These are phyloP conservation scores for Exophiala alcalophila DNA, from an alignment of 2,329 filamentous ascomycete species.

Conservation along the genomic window DNA sequence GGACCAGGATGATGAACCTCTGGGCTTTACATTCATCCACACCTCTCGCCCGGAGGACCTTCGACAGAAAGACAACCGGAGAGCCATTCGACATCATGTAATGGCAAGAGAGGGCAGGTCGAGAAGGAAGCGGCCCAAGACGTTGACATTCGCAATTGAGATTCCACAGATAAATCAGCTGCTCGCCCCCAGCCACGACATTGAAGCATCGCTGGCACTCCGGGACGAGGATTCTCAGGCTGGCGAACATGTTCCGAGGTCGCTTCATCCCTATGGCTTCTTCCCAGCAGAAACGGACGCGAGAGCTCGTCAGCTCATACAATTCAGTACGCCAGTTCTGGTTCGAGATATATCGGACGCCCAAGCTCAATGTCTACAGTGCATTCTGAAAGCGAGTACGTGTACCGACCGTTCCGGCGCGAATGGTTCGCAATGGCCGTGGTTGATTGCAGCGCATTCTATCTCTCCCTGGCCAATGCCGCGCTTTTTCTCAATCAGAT, in stretches of 20 bases:
- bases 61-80: slow-evolving; percentile 5
- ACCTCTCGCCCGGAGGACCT: slow-evolving; percentile 11
- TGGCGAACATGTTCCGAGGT: slow-evolving; percentile 1
- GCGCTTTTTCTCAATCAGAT: slow-evolving; percentile 31
- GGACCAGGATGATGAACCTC: not conserved
- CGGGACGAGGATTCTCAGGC: not conserved
- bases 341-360: not conserved
- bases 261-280: slow-evolving; percentile 8
- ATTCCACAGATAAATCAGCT: not conserved
- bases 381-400: slow-evolving; percentile 21
- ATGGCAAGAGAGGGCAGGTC: slow-evolving; percentile 12
- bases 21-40: slow-evolving; percentile 4
- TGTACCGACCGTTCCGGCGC: slow-evolving; percentile 32
- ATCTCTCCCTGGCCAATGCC: slow-evolving; percentile 31
- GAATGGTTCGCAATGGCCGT: slow-evolving; percentile 33
- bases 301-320: slow-evolving; percentile 14
- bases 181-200: not conserved
- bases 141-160: slow-evolving; percentile 3
- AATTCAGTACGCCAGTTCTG: slow-evolving; percentile 16
- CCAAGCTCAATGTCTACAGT: slow-evolving; percentile 8
- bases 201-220: not conserved
- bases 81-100: slow-evolving; percentile 15
- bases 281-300: slow-evolving; percentile 11
- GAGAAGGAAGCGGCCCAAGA: slow-evolving; percentile 9
- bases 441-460: slow-evolving; percentile 29